Conservation (phyloP, 371 early-diverging fungal genomes). For the Mucor racemosus region DNA sequence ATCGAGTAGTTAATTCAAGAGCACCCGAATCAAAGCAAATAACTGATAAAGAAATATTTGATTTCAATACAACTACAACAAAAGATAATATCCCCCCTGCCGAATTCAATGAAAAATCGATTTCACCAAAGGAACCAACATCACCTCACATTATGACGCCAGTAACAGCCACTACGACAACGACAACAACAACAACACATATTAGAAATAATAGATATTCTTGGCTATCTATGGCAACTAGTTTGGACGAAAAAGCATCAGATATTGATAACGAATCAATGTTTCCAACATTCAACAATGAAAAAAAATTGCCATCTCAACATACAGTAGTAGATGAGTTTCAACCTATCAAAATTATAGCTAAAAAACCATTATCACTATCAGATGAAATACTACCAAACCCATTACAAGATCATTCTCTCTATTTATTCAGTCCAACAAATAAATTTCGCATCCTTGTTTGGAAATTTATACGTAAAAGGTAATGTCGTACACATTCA, state of each 20-base stretch:
- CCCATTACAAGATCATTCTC: constrained; percentile 37
- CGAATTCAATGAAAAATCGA: background rate
- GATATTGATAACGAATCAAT: constrained; percentile 2
- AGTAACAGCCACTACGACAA: background rate
- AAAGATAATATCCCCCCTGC: background rate
- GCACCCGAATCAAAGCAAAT: constrained; percentile 33
- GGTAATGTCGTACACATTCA: constrained; percentile 29
- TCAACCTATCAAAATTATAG: background rate
- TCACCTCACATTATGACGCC: constrained; percentile 6
- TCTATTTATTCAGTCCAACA: constrained; percentile 33
- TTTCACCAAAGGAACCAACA: background rate
- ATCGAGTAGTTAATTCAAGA: constrained; percentile 43
- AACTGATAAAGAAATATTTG: constrained; percentile 15
- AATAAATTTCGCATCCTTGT: constrained; percentile 31
- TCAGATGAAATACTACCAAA: constrained; percentile 12
- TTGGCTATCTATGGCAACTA: constrained; percentile 17
- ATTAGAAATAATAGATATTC: constrained; percentile 19
- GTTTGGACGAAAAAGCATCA: background rate
- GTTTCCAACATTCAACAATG: background rate
- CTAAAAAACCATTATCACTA: background rate
- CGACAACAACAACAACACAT: background rate
- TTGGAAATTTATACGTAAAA: constrained; percentile 45
- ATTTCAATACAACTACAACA: background rate
- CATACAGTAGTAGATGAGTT: background rate
- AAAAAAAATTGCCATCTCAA: constrained; percentile 4